These are phyloP conservation scores for Phaeosphaeriaceae sp. DNA, from an alignment of 2,329 filamentous ascomycete genomes.

Conservation along the genomic window DNA sequence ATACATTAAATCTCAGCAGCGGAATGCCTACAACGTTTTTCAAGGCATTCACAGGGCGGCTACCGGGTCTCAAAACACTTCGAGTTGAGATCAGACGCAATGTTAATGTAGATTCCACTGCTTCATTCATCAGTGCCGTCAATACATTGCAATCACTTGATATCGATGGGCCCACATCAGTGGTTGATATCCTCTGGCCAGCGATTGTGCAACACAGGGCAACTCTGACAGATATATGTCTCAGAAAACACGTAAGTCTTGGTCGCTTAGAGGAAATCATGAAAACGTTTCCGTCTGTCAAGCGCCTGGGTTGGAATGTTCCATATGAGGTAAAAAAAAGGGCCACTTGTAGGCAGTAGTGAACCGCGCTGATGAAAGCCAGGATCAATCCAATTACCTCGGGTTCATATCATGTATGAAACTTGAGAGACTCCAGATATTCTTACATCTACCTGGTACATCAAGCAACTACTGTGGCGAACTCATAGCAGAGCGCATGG, in stretches of 20 bases:
- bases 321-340: neutral
- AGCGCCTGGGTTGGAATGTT: slow-evolving; percentile 7
- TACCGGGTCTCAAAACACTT: slow-evolving; percentile 10
- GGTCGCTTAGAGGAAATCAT: neutral
- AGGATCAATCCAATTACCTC: neutral
- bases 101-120: neutral
- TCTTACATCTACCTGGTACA: slow-evolving; percentile 3
- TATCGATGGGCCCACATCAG: neutral
- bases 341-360: neutral
- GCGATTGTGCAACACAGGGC: slow-evolving; percentile 13
- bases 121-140: slow-evolving; percentile 4
- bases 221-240: slow-evolving; percentile 6
- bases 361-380: neutral
- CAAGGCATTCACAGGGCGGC: neutral
- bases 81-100: neutral
- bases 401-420: slow-evolving; percentile 2
- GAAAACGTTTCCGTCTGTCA: slow-evolving; percentile 1
- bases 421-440: slow-evolving; percentile 10
- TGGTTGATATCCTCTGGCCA: slow-evolving; percentile 8
- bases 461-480: neutral
- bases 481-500: slow-evolving; percentile 3
- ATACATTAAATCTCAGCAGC: slow-evolving; percentile 11
- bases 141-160: slow-evolving; percentile 3
- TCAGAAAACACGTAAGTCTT: neutral
- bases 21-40: slow-evolving; percentile 13